phyloP scores from a whole-genome alignment of 148 eudicot species.

The Chenopodium quinoa region DNA sequence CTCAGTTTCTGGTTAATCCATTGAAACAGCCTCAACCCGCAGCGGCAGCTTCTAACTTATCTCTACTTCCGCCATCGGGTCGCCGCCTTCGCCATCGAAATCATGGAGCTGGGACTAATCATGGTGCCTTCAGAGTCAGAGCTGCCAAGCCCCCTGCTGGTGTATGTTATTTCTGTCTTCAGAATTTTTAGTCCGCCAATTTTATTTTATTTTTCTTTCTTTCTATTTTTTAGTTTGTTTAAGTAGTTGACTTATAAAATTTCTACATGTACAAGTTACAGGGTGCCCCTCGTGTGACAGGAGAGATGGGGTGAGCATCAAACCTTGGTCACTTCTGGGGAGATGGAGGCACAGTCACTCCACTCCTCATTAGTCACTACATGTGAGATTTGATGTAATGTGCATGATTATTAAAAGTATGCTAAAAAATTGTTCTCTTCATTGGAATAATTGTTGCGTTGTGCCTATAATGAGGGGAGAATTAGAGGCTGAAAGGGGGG shows the following conservation, averaged over 20 bases:
- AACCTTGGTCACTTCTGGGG: no score
- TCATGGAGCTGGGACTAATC: not conserved
- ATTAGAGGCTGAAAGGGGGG: not conserved
- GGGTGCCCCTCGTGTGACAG: no score
- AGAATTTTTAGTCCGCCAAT: no score
- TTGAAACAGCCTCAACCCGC: not conserved
- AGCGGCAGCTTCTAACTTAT: not conserved
- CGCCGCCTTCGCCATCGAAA: not conserved
- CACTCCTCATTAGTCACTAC: no score
- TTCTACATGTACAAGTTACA: no score
- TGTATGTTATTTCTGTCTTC: constrained; percentile 28
- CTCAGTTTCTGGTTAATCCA: not conserved
- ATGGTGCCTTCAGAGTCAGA: constrained; percentile 34
- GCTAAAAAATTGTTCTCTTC: not conserved
- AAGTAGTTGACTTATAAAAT: no score
- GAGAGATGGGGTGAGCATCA: no score
- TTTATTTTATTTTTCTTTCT: no score
- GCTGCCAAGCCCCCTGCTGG: constrained; percentile 76
- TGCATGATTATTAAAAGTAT: not conserved
- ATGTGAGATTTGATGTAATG: no score
- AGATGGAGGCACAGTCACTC: no score
- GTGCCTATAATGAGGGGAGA: not conserved
- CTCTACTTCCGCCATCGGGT: not conserved
- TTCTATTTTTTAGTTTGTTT: no score
- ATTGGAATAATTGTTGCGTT: not conserved